Evolutionary conservation across 2,329 filamentous ascomycete genomes (phyloP).

Genomic region (Lachnellula suecica): DNA sequence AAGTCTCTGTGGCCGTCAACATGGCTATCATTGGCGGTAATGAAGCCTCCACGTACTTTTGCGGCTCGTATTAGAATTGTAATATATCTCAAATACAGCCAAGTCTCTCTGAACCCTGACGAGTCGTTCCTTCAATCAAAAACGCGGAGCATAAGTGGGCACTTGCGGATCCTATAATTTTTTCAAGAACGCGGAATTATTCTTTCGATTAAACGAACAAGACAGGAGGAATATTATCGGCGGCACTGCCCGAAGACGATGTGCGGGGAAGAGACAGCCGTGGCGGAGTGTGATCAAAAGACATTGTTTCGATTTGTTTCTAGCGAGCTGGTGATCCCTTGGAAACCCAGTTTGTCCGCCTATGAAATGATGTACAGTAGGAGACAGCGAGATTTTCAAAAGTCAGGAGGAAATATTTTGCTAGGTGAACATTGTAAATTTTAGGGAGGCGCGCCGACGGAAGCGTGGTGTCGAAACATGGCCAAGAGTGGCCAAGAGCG

Average conservation of each 20-base stretch:
- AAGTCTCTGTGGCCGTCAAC: not conserved
- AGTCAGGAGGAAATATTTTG: too few species aligned
- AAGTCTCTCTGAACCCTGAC: not conserved
- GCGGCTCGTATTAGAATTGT: not conserved
- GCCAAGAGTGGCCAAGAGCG: not conserved
- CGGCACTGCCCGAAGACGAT: not conserved
- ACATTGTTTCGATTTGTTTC: too few species aligned
- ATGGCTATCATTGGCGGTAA: not conserved
- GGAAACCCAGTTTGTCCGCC: not conserved
- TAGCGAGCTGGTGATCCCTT: not conserved
- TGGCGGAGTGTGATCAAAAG: not conserved
- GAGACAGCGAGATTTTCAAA: not conserved
- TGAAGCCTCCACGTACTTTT: not conserved
- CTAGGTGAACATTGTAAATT: too few species aligned
- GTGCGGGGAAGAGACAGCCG: not conserved
- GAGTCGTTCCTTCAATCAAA: slow-evolving; percentile 1
- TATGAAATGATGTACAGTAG: not conserved
- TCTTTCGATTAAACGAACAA: not conserved
- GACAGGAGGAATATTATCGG: too few species aligned
- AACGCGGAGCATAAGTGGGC: not conserved
- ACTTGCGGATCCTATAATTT: not conserved
- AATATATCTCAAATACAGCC: not conserved
- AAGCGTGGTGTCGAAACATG: not conserved
- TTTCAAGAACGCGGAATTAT: not conserved
- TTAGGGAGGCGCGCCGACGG: not conserved